Conservation (phyloP, 2,329 filamentous ascomycete genomes). For the Monilinia laxa region DNA sequence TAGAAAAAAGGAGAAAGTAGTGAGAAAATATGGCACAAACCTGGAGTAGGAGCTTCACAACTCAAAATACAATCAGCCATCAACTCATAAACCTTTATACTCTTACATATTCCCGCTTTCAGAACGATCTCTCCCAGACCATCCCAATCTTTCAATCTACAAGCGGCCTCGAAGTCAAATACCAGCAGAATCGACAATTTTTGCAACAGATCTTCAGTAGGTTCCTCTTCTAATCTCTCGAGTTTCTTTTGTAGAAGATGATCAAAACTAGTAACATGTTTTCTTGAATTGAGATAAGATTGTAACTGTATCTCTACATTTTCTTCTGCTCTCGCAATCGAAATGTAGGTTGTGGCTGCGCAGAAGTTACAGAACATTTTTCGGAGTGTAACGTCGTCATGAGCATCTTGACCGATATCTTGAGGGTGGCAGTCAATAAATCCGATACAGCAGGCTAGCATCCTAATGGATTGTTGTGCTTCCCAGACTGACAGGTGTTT, state of each 20-base stretch:
- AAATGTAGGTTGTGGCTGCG: slow-evolving; percentile 51
- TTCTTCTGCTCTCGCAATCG: slow-evolving; percentile 54
- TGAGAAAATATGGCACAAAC: slow-evolving; percentile 40
- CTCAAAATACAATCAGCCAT: slow-evolving; percentile 66
- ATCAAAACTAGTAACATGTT: slow-evolving; percentile 61
- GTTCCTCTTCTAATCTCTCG: slow-evolving; percentile 45
- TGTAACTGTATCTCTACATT: slow-evolving; percentile 53
- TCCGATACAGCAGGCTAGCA: slow-evolving; percentile 55
- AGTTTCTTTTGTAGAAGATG: slow-evolving; percentile 44
- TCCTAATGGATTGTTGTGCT: slow-evolving; percentile 52
- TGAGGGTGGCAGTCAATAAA: slow-evolving; percentile 54
- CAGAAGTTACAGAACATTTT: slow-evolving; percentile 72
- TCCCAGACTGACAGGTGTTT: slow-evolving; percentile 58
- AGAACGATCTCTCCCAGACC: slow-evolving; percentile 60
- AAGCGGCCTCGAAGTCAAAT: slow-evolving; percentile 76
- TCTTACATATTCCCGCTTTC: slow-evolving; percentile 48
- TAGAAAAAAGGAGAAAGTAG: not conserved
- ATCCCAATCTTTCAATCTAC: slow-evolving; percentile 67
- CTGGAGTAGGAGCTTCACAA: slow-evolving; percentile 51
- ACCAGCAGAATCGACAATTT: slow-evolving; percentile 68
- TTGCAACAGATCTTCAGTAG: slow-evolving; percentile 52
- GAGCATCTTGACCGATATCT: slow-evolving; percentile 45
- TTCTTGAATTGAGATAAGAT: slow-evolving; percentile 60
- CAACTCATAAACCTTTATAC: slow-evolving; percentile 53
- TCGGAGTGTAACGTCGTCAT: slow-evolving; percentile 56